Conservation (phyloP, 345 rosid genomes). For the Luvunga scandens region DNA sequence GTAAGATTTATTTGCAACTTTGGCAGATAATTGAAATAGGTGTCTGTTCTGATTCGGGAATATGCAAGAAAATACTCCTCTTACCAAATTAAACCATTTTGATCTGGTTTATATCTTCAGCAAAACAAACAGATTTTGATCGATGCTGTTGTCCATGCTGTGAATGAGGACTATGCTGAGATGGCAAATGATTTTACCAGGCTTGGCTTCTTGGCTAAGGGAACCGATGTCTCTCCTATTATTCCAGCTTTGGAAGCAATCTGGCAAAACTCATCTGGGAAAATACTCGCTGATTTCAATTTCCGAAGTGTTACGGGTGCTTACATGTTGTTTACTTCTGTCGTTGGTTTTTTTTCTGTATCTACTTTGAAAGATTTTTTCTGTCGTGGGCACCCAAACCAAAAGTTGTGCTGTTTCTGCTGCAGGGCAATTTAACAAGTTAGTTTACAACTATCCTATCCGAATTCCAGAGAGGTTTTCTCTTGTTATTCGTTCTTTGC, state of each 20-base stretch:
- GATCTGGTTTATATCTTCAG: constrained; percentile 44
- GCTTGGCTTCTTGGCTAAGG: constrained; percentile 97
- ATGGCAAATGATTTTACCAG: constrained; percentile 99
- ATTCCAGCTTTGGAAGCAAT: constrained; percentile 96
- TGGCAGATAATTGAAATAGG: not conserved
- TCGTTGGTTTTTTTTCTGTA: not conserved
- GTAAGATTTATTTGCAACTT: not conserved
- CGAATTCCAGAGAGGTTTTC: constrained; percentile 98
- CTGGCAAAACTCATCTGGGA: constrained; percentile 96
- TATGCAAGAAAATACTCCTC: not conserved
- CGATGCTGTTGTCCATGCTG: constrained; percentile 99
- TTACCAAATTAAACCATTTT: not conserved
- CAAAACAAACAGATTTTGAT: constrained; percentile 96
- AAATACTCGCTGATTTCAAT: constrained; percentile 91
- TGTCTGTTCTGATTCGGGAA: not conserved
- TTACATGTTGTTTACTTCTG: constrained; percentile 1
- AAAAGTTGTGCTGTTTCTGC: constrained; percentile 14
- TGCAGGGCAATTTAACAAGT: constrained; percentile 85
- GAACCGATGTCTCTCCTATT: constrained; percentile 92
- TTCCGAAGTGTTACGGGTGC: constrained; percentile 93
- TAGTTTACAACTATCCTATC: constrained; percentile 90
- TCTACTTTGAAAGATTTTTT: not conserved
- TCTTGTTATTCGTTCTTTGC: constrained; percentile 87
- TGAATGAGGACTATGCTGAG: constrained; percentile 93
- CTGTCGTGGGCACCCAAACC: constrained; percentile 4